These are phyloP conservation scores for Microdochium nivale DNA, from an alignment of 2,329 filamentous ascomycete genomes.

Conservation along the genomic window DNA sequence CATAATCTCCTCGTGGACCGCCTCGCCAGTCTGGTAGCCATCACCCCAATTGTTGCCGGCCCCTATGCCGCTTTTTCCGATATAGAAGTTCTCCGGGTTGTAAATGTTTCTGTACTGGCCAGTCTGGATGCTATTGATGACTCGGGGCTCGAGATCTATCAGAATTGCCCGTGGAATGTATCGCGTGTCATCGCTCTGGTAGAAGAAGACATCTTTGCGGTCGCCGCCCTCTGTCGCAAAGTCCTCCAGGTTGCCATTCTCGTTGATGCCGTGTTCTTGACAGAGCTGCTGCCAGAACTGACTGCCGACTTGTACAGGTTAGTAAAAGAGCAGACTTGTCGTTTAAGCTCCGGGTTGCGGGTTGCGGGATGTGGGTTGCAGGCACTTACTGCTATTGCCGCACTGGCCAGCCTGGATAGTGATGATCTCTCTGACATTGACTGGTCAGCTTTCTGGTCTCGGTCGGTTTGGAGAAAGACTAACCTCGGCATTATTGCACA, in stretches of 20 bases:
- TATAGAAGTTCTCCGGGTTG: conserved; percentile 98
- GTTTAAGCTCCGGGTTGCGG: background rate
- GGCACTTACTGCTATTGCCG: conserved; percentile 89
- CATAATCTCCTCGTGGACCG: conserved; percentile 92
- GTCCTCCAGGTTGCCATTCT: conserved; percentile 93
- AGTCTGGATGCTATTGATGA: conserved; percentile 86
- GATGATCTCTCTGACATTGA: conserved; percentile 79
- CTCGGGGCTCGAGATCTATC: conserved; percentile 87
- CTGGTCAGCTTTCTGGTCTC: background rate
- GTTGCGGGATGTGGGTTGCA: conserved; percentile 9
- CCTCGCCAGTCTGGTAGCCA: conserved; percentile 87
- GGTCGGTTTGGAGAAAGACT: background rate
- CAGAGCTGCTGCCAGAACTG: conserved; percentile 99
- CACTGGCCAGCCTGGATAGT: conserved; percentile 98
- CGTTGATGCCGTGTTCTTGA: conserved; percentile 94
- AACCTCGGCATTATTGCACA: conserved; percentile 18
- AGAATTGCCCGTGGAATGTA: conserved; percentile 96
- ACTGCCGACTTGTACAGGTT: conserved; percentile 63
- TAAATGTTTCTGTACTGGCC: conserved; percentile 98
- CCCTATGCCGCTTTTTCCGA: conserved; percentile 86
- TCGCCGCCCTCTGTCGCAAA: conserved; percentile 97
- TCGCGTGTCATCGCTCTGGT: conserved; percentile 96
- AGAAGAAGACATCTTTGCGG: conserved; percentile 98
- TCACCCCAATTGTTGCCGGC: conserved; percentile 98
- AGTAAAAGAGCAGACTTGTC: conserved; percentile 13